Conservation (phyloP, 2,329 filamentous ascomycete species). For the Alternaria incomplexa region DNA sequence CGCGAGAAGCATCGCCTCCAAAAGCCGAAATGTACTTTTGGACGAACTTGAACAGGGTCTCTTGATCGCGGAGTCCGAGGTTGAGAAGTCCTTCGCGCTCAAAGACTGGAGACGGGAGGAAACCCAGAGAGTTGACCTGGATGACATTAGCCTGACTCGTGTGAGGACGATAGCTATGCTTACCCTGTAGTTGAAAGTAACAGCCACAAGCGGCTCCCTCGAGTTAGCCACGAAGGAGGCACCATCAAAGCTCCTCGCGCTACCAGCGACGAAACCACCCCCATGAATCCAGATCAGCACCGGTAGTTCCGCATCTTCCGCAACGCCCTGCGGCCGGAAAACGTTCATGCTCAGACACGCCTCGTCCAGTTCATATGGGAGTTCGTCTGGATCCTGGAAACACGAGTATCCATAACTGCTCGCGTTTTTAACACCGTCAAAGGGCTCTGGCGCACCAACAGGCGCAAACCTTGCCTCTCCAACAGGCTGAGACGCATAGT, state of each 20-base stretch:
- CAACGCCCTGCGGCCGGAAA: constrained; percentile 26
- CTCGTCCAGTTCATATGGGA: constrained; percentile 24
- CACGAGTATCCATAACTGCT: constrained; percentile 50
- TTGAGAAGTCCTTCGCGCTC: constrained; percentile 35
- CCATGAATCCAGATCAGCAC: constrained; percentile 42
- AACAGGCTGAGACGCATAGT: constrained; percentile 50
- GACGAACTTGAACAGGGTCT: constrained; percentile 42
- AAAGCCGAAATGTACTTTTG: constrained; percentile 48
- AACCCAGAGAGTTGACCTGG: constrained; percentile 29
- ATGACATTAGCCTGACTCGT: not conserved
- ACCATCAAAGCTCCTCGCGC: constrained; percentile 34
- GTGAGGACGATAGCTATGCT: not conserved
- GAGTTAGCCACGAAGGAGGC: constrained; percentile 34
- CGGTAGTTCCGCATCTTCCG: constrained; percentile 24
- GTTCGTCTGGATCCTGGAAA: constrained; percentile 50
- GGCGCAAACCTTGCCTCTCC: constrained; percentile 50
- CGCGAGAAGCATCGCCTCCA: constrained; percentile 46
- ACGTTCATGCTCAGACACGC: constrained; percentile 39
- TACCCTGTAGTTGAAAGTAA: constrained; percentile 39
- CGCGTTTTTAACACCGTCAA: constrained; percentile 48
- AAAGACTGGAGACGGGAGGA: constrained; percentile 31
- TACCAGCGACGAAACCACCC: constrained; percentile 27
- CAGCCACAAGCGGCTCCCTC: constrained; percentile 29
- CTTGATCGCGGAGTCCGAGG: constrained; percentile 33
- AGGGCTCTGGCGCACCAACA: constrained; percentile 46